A percentile compares a stretch with the other conserved stretches of the same genome.
phyloP scores from a whole-genome alignment of 75 land plant species.

The Pinus tabuliformis region DNA sequence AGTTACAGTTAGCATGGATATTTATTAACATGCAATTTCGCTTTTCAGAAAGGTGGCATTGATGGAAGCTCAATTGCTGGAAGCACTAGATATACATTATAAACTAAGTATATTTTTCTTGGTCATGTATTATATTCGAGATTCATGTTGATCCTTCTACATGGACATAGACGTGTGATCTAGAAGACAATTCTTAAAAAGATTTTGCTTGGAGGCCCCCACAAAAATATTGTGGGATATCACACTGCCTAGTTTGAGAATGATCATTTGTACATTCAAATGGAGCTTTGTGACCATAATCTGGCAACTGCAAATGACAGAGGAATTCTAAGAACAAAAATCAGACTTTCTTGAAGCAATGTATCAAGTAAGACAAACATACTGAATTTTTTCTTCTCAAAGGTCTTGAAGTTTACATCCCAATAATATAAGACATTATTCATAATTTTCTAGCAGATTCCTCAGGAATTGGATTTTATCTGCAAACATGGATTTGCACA shows the following conservation, averaged over 20 bases:
- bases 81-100: slow-evolving; percentile 68
- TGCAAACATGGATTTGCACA: slow-evolving; percentile 83
- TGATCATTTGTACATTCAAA: slow-evolving; percentile 90
- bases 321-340: slow-evolving; percentile 25
- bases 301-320: slow-evolving; percentile 28
- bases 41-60: slow-evolving; percentile 71
- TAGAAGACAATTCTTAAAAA: neutral
- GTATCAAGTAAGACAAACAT: slow-evolving; percentile 53
- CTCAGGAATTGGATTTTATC: slow-evolving; percentile 65
- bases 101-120: neutral
- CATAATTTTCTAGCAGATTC: slow-evolving; percentile 45
- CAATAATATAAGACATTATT: neutral
- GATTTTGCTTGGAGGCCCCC: slow-evolving; percentile 19
- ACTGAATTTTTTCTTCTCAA: neutral
- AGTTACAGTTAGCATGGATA: neutral
- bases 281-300: slow-evolving; percentile 92
- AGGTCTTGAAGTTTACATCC: neutral
- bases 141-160: neutral
- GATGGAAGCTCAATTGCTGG: slow-evolving; percentile 94
- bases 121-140: neutral
- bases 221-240: slow-evolving; percentile 87
- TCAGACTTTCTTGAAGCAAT: slow-evolving; percentile 44
- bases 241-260: slow-evolving; percentile 95
- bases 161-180: neutral
- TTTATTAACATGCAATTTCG: neutral